Base-by-base conservation (phyloP, 192 early-diverging fungal species). In the Umbelopsis isabellina region DNA sequence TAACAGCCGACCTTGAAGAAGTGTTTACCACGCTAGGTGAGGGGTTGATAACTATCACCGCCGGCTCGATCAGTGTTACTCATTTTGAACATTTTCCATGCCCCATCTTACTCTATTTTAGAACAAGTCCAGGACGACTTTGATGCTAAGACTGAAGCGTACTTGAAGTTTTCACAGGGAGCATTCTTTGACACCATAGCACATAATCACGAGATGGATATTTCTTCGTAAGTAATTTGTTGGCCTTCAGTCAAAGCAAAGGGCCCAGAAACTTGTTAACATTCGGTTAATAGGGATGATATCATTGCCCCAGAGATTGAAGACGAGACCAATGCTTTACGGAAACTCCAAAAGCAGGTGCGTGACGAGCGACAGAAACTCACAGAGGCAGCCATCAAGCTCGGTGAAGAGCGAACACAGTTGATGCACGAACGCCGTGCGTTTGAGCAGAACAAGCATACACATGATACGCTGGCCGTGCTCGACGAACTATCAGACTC, bases 361-460 rank as follows among this genome's bases (percentile, higher is more conserved):
- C 84, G 88, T 49, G 79, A 82, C 37, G 90, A 94, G 69, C 89
- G 89, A 13, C 49, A 74, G 23, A 83, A 82, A 68, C 88, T 94
- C 51, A 89, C 91, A 0, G 86, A 91, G 46, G 89, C 89, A 5
- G 91, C 91, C 15, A 84, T 93, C 18, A 75, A 86, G 72, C 75
- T 94, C 2, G 93, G 90, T 21, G 70, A 87, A 20, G 91, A 94
- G 66, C 83, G 93, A 51, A 74, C 74, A 10, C 80, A 72, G 49
- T 72, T 88, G n/a, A 35, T 48, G 49, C 70, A 51, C 12, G 77
- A 79, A 52, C 41, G 52, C 12, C 65, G 61, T 53, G 77, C 77
- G 4, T 79, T 79, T 69, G 53, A 79, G 23, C 51, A 78, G 18
- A 48, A 66, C 64, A 69, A 73, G 49, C 35, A 61, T 15, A 6